Conservation (phyloP, 1,284 basidiomycete genomes). For the Pseudozyma tsukubaensis region DNA sequence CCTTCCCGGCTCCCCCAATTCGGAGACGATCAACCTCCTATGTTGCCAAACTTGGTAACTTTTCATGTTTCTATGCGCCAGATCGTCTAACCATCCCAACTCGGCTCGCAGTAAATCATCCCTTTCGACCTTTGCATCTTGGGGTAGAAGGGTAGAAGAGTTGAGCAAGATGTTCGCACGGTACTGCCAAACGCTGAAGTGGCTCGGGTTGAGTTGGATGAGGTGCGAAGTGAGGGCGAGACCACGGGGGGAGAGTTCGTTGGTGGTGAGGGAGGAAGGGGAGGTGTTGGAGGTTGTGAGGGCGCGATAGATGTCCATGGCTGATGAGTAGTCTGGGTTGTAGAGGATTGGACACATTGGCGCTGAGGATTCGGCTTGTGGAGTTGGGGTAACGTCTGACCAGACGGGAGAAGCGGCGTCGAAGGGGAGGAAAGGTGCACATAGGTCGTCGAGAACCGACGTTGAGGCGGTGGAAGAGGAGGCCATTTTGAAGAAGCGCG, state of each 20-base stretch:
- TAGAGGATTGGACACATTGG: constrained; percentile 67
- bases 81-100: constrained; percentile 53
- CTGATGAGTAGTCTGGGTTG: constrained; percentile 52
- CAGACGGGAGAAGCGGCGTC: constrained; percentile 48
- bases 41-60: constrained; percentile 68
- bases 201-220: constrained; percentile 56
- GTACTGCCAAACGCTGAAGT: constrained; percentile 64
- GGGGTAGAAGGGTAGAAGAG: constrained; percentile 10
- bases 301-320: constrained; percentile 64
- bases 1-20: constrained; percentile 45
- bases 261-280: neutral
- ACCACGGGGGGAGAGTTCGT: constrained; percentile 52
- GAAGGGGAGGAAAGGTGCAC: constrained; percentile 43
- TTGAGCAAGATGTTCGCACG: constrained; percentile 55
- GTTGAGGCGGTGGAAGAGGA: constrained; percentile 8
- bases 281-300: constrained; percentile 33
- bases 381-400: constrained; percentile 56
- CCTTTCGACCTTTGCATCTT: neutral
- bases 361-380: constrained; percentile 55
- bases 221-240: constrained; percentile 60
- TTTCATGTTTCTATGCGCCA: constrained; percentile 64
- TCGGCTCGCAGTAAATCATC: constrained; percentile 39
- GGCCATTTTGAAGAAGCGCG: constrained; percentile 13
- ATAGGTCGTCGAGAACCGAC: constrained; percentile 26
- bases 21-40: constrained; percentile 49